Percentiles rank a stretch among this genome's conserved stretches.
Evolutionary conservation across 1,139 yeast species (phyloP).

Genomic region (Lodderomyces jiufengensis): DNA sequence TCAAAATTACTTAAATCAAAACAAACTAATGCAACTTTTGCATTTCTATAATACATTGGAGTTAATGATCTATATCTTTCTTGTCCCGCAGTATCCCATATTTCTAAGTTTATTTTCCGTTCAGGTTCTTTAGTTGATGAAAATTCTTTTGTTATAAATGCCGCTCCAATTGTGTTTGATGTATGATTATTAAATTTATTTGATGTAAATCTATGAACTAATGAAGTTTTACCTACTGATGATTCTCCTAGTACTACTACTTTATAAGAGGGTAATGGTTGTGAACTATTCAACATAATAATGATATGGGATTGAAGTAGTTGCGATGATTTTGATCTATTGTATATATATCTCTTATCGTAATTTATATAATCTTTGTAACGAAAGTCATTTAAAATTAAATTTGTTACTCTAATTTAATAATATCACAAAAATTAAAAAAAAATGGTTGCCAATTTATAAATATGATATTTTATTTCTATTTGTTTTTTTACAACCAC

Average conservation of each 20-base stretch:
- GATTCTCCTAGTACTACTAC: slow-evolving; percentile 46
- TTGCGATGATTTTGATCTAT: not conserved
- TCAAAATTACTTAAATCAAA: slow-evolving; percentile 33
- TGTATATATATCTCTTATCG: not conserved
- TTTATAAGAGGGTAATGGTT: slow-evolving; percentile 27
- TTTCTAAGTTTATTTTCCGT: slow-evolving; percentile 34
- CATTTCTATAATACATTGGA: slow-evolving; percentile 49
- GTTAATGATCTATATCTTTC: slow-evolving; percentile 46
- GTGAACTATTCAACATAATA: too few species aligned
- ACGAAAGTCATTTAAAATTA: too few species aligned
- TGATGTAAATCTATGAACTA: slow-evolving; percentile 42
- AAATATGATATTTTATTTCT: too few species aligned
- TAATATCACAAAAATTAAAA: too few species aligned
- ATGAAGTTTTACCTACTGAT: slow-evolving; percentile 46
- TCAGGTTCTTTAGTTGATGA: slow-evolving; percentile 16
- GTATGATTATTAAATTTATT: slow-evolving; percentile 34
- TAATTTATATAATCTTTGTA: not conserved
- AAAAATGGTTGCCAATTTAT: too few species aligned
- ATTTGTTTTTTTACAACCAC: too few species aligned
- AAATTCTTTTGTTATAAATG: slow-evolving; percentile 40
- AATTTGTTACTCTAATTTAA: too few species aligned
- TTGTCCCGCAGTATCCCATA: slow-evolving; percentile 56
- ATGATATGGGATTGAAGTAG: not conserved
- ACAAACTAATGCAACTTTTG: slow-evolving; percentile 40
- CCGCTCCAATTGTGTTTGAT: slow-evolving; percentile 49